Percentiles rank a stretch among this genome's conserved stretches.
Conservation (phyloP, 2,329 filamentous ascomycete species). For the Plectosphaerella sp. region DNA sequence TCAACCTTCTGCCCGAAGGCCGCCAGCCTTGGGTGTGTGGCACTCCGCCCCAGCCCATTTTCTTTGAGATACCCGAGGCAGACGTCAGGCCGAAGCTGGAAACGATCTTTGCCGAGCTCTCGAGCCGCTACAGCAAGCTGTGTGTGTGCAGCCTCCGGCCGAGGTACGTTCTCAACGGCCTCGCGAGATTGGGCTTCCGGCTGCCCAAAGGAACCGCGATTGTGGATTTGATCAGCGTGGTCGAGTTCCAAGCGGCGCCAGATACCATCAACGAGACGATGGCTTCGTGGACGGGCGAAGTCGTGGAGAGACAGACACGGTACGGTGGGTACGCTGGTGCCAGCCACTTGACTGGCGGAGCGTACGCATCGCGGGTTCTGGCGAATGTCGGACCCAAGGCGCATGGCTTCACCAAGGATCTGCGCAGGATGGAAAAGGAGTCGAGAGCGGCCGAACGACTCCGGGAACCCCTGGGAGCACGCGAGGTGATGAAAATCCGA, state of each 20-base stretch:
- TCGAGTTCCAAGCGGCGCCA: conserved; percentile 5
- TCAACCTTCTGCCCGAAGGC: neutral
- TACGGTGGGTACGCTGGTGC: no score
- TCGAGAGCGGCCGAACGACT: neutral
- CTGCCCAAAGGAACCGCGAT: conserved; percentile 1
- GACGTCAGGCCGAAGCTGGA: neutral
- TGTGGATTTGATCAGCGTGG: conserved; percentile 6
- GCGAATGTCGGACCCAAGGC: conserved; percentile 3
- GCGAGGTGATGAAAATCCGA: no score
- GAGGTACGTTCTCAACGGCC: neutral
- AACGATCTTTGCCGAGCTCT: neutral
- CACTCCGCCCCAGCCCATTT: neutral
- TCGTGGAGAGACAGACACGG: neutral
- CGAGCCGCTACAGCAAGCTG: neutral
- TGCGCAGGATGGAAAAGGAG: conserved; percentile 1
- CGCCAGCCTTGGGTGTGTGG: neutral
- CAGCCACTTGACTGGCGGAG: no score
- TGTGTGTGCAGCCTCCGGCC: neutral
- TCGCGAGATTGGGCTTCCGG: neutral
- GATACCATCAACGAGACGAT: neutral
- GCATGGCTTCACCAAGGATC: neutral
- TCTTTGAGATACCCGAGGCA: neutral
- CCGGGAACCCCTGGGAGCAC: no score
- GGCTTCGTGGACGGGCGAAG: neutral
- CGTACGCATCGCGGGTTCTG: neutral